Evolutionary conservation across 768 basidiomycete genomes (phyloP).

Genomic region (Fibroporia radiculosa): DNA sequence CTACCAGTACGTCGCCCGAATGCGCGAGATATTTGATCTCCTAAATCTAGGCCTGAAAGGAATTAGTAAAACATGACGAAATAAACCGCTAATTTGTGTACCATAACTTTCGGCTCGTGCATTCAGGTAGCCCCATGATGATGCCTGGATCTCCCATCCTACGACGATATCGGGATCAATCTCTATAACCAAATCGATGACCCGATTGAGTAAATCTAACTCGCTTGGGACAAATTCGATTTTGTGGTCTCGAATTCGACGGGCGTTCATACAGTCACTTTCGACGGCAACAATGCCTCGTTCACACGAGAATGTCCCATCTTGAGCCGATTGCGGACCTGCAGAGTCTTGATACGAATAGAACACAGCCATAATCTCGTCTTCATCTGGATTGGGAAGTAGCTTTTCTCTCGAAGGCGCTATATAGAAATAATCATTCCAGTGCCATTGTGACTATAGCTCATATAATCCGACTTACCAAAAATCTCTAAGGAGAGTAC

Average conservation of each 20-base stretch:
- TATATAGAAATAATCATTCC: conserved; percentile 23
- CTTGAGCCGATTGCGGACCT: conserved; percentile 27
- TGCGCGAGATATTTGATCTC: conserved; percentile 72
- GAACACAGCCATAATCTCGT: conserved; percentile 63
- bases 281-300: conserved; percentile 51
- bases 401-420: conserved; percentile 52
- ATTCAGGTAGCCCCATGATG: conserved; percentile 86
- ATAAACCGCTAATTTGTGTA: conserved; percentile 20
- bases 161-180: conserved; percentile 88
- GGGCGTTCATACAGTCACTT: conserved; percentile 29
- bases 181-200: conserved; percentile 65
- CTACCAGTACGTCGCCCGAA: conserved; percentile 32
- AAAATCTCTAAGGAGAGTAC: conserved; percentile 80
- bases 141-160: conserved; percentile 87
- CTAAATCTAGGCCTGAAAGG: conserved; percentile 59
- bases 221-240: conserved; percentile 59
- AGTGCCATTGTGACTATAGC: background rate
- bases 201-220: conserved; percentile 69
- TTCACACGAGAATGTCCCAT: conserved; percentile 24
- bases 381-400: conserved; percentile 57
- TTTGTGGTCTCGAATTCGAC: conserved; percentile 34
- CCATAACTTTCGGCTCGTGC: conserved; percentile 59
- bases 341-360: conserved; percentile 60
- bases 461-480: conserved; percentile 38
- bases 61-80: background rate